A percentile compares a stretch with the other conserved stretches of the same genome.
Evolutionary conservation across 2,329 filamentous ascomycete species (phyloP).

Genomic region (Arthrocladium fulminans): DNA sequence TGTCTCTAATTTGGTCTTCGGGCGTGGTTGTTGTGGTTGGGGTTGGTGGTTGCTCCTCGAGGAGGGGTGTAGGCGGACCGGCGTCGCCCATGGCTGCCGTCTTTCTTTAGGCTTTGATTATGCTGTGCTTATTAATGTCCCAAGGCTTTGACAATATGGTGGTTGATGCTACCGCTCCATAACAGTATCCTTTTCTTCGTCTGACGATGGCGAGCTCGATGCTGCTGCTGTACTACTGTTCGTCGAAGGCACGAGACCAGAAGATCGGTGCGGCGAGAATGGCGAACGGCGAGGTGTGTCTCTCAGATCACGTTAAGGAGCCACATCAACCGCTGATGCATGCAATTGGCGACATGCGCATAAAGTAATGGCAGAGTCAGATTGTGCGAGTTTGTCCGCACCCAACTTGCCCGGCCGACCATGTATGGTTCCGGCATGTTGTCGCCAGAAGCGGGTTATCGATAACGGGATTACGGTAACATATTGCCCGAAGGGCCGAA

Average conservation of each 20-base stretch:
- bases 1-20: conserved; percentile 29
- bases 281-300: too few relatives aligned
- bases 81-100: conserved; percentile 19
- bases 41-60: conserved; percentile 1
- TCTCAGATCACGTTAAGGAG: too few relatives aligned
- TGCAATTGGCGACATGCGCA: too few relatives aligned
- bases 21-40: background rate
- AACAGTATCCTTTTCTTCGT: too few relatives aligned
- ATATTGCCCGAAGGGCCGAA: background rate
- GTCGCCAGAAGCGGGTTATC: background rate
- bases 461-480: background rate
- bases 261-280: too few relatives aligned
- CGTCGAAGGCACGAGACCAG: too few relatives aligned
- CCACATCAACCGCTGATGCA: too few relatives aligned
- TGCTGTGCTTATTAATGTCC: background rate
- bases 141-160: background rate
- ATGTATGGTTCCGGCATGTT: background rate
- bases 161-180: background rate
- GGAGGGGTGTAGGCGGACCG: conserved; percentile 16
- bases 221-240: background rate
- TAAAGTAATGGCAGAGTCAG: too few relatives aligned
- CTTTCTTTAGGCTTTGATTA: background rate
- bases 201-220: too few relatives aligned
- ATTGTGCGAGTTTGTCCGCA: too few relatives aligned
- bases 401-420: background rate